phyloP scores from a whole-genome alignment of 73 alveolate species.

The Stentor roeselii region DNA sequence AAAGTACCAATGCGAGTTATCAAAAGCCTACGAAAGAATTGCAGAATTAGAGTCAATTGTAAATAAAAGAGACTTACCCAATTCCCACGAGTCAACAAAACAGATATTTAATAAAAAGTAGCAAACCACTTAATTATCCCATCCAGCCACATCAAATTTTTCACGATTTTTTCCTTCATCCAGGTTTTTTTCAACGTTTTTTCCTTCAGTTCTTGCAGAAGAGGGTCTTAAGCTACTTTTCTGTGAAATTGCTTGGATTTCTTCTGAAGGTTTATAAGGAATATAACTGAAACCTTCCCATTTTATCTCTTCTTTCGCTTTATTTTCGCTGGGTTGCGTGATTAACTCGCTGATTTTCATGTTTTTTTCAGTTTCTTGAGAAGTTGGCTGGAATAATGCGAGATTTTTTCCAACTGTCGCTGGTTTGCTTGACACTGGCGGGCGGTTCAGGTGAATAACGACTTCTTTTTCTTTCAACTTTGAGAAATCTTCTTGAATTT shows the following conservation, averaged over 20 bases:
- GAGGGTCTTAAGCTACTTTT: neutral
- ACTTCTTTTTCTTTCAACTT: neutral
- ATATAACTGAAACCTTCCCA: slow-evolving; percentile 3
- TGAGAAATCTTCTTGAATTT: no score
- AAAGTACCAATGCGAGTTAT: no score
- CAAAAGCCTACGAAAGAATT: no score
- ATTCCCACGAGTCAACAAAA: no score
- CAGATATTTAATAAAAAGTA: no score
- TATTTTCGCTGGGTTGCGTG: neutral
- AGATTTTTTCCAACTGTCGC: slow-evolving; percentile 12
- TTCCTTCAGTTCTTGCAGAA: neutral
- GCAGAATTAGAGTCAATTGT: no score
- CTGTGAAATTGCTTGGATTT: slow-evolving; percentile 17
- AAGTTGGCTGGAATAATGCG: neutral
- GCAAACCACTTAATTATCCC: slow-evolving; percentile 8
- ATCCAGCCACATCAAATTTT: neutral
- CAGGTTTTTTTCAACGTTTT: neutral
- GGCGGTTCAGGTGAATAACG: neutral
- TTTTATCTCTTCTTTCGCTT: neutral
- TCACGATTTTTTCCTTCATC: neutral
- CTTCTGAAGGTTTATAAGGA: slow-evolving; percentile 20
- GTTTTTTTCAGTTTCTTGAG: slow-evolving; percentile 13
- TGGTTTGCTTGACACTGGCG: neutral
- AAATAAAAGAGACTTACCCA: no score
- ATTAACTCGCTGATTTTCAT: neutral